phyloP scores from a whole-genome alignment of 331 rosid species.

The Quercus lobata region DNA sequence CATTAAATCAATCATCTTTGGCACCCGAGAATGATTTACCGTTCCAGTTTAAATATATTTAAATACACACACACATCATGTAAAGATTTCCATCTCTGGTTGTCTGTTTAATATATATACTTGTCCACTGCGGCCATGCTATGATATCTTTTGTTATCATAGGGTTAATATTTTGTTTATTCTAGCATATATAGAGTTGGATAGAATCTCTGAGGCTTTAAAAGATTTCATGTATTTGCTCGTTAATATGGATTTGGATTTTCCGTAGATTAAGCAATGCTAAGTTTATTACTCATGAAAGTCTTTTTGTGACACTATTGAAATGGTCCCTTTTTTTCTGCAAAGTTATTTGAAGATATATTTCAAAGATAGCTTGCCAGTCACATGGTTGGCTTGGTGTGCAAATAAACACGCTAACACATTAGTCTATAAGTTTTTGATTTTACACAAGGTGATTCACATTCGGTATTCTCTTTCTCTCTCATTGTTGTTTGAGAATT shows the following conservation, averaged over 20 bases:
- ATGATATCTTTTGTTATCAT: background rate
- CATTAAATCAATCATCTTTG: slow-evolving; percentile 49
- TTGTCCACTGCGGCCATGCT: background rate
- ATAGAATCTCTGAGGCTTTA: background rate
- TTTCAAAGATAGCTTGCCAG: background rate
- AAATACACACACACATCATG: slow-evolving; percentile 32
- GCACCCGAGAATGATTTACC: slow-evolving; percentile 39
- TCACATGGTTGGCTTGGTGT: background rate
- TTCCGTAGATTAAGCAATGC: background rate
- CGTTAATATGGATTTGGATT: background rate
- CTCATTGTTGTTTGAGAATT: background rate
- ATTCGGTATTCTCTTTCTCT: background rate
- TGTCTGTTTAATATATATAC: background rate
- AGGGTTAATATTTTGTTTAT: background rate
- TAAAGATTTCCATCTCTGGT: slow-evolving; percentile 7
- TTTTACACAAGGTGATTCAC: background rate
- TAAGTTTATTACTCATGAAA: background rate
- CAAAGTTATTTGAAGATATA: background rate
- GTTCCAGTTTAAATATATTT: slow-evolving; percentile 45
- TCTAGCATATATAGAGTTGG: slow-evolving; percentile 3
- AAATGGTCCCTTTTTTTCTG: background rate
- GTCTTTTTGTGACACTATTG: background rate
- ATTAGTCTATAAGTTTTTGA: background rate
- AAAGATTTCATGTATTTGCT: background rate
- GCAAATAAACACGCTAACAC: background rate